A percentile compares a stretch with the other conserved stretches of the same genome.
Conservation (phyloP, 352 stramenopile species). For the Pythium utonaiense region DNA sequence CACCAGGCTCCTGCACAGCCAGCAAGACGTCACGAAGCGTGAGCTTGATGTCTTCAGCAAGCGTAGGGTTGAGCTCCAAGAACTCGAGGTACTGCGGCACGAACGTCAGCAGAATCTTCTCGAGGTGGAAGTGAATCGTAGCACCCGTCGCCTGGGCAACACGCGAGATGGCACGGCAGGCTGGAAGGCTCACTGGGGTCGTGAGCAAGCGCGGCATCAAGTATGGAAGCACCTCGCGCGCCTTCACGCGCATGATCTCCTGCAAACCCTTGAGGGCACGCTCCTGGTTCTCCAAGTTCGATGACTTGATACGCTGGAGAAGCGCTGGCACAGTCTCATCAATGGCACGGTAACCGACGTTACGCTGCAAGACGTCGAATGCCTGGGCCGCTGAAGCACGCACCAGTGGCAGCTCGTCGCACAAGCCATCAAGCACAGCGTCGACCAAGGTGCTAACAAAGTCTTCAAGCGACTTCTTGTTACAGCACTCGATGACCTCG, state of each 20-base stretch:
- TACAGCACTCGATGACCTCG: conserved; percentile 97
- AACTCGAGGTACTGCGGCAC: conserved; percentile 69
- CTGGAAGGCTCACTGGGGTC: conserved; percentile 86
- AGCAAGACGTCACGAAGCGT: conserved; percentile 74
- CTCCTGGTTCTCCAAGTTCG: conserved; percentile 55
- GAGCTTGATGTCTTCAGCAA: conserved; percentile 65
- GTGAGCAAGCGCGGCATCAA: conserved; percentile 95
- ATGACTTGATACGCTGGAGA: conserved; percentile 90
- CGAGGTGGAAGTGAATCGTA: conserved; percentile 96
- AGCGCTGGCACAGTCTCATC: conserved; percentile 97
- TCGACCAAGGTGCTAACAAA: conserved; percentile 97
- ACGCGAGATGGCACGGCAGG: conserved; percentile 89
- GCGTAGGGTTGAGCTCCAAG: conserved; percentile 30
- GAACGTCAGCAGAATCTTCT: conserved; percentile 89
- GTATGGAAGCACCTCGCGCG: conserved; percentile 95
- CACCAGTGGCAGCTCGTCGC: conserved; percentile 89
- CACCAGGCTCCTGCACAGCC: conserved; percentile 85
- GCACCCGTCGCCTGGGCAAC: conserved; percentile 92
- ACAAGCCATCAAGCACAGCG: conserved; percentile 97
- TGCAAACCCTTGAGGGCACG: conserved; percentile 96
- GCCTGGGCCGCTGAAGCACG: conserved; percentile 92
- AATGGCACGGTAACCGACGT: conserved; percentile 94
- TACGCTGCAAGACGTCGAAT: conserved; percentile 96
- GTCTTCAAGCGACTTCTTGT: conserved; percentile 94
- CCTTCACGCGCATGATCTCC: conserved; percentile 96